These are phyloP conservation scores for Melocanna baccifera DNA, from an alignment of 176 grass and related monocot species.

Conservation along the genomic window DNA sequence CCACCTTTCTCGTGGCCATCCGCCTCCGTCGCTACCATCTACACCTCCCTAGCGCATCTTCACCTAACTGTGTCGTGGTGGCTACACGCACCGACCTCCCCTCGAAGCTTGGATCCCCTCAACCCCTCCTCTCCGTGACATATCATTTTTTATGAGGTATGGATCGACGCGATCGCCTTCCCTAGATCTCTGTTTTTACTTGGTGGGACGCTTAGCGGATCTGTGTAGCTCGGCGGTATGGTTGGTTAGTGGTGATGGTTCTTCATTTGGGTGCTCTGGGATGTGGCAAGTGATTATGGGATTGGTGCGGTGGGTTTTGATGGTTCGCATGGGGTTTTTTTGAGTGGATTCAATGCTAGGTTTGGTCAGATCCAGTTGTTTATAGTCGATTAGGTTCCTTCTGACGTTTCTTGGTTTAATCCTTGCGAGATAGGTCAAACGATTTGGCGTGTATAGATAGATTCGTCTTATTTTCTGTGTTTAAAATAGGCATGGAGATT, in stretches of 20 bases:
- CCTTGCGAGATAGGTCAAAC: neutral
- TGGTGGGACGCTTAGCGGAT: neutral
- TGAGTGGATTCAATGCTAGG: neutral
- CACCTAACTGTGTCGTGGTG: too few relatives aligned
- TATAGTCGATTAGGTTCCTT: neutral
- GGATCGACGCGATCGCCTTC: neutral
- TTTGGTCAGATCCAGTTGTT: neutral
- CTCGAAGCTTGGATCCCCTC: neutral
- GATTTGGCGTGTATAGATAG: neutral
- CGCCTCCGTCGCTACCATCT: too few relatives aligned
- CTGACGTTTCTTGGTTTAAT: neutral
- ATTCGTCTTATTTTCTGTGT: neutral
- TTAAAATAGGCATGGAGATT: neutral
- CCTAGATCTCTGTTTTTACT: conserved; percentile 12
- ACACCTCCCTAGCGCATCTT: too few relatives aligned
- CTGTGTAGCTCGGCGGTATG: neutral
- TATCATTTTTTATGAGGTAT: conserved; percentile 69
- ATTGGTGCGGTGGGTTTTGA: neutral
- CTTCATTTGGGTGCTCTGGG: neutral
- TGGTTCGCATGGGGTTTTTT: neutral
- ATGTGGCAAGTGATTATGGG: neutral
- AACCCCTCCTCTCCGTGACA: neutral
- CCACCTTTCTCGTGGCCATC: too few relatives aligned
- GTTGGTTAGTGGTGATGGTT: neutral
- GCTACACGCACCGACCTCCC: neutral